These are phyloP conservation scores for Quercus rubra DNA, from an alignment of 306 rosid genomes.

Conservation along the genomic window DNA sequence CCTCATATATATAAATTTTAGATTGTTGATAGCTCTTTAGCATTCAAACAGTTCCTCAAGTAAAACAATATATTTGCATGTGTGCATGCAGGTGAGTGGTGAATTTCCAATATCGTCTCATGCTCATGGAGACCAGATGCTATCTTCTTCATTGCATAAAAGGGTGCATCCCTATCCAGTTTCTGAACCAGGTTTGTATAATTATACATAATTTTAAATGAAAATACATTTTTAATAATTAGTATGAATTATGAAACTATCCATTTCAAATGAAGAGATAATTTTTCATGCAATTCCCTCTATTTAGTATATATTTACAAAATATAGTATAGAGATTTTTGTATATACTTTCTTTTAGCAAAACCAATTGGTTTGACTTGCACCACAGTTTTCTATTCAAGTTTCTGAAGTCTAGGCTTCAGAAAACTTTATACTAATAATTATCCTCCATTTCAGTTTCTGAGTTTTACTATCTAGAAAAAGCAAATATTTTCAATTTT, in stretches of 20 bases:
- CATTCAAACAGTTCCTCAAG: neutral
- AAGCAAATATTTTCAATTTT: neutral
- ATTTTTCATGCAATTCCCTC: neutral
- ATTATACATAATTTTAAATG: neutral
- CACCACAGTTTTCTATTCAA: neutral
- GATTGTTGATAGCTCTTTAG: neutral
- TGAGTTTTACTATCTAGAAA: neutral
- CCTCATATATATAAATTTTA: neutral
- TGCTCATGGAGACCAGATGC: conserved; percentile 48
- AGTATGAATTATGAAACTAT: neutral
- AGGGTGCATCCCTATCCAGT: conserved; percentile 56
- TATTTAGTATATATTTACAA: neutral
- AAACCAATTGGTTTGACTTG: neutral
- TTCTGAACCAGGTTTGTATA: conserved; percentile 44
- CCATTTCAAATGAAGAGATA: neutral
- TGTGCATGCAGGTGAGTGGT: conserved; percentile 59
- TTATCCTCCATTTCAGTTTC: neutral
- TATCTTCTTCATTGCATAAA: conserved; percentile 50
- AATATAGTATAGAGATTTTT: too few relatives aligned
- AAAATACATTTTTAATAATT: neutral
- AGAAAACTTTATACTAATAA: neutral
- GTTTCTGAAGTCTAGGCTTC: neutral
- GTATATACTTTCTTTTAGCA: too few relatives aligned
- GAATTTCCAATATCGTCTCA: conserved; percentile 52
- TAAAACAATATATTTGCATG: conserved; percentile 9